These are phyloP conservation scores for Terfezia claveryi DNA, from an alignment of 495 filamentous ascomycete species.

Conservation along the genomic window DNA sequence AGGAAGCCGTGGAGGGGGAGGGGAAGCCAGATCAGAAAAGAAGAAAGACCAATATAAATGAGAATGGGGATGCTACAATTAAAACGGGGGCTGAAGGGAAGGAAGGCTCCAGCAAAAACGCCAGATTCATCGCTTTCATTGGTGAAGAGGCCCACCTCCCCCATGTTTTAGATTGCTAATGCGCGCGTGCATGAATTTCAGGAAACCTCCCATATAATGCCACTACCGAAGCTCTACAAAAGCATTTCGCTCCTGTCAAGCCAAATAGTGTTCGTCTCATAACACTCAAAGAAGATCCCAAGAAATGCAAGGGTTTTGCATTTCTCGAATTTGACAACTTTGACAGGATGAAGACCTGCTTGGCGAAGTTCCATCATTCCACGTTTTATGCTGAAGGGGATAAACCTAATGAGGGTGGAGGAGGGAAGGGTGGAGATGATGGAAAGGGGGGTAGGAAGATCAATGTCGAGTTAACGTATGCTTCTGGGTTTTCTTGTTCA, in stretches of 20 bases:
- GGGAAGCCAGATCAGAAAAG: constrained; percentile 3
- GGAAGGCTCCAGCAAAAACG: constrained; percentile 23
- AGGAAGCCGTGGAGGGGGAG: background rate
- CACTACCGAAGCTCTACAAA: constrained; percentile 38
- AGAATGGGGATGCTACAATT: constrained; percentile 1
- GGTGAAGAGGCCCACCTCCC: constrained; percentile 25
- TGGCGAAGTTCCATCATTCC: constrained; percentile 74
- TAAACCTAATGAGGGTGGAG: background rate
- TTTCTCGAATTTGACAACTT: constrained; percentile 83
- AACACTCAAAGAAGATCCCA: constrained; percentile 43
- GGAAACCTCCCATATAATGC: constrained; percentile 78
- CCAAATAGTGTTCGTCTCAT: constrained; percentile 55
- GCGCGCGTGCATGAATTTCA: constrained; percentile 14
- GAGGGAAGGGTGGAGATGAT: constrained; percentile 24
- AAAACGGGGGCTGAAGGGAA: constrained; percentile 12
- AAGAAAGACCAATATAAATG: constrained; percentile 8
- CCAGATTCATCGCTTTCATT: constrained; percentile 69
- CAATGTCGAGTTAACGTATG: constrained; percentile 79
- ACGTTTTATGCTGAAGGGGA: constrained; percentile 28
- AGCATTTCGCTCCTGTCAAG: constrained; percentile 56
- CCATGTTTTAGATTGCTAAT: background rate
- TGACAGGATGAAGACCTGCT: constrained; percentile 82
- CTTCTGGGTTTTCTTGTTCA: constrained; percentile 3
- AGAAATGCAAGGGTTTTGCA: constrained; percentile 61
- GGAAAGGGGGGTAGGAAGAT: constrained; percentile 39